Conservation (phyloP, 2,329 filamentous ascomycete genomes). For the Pseudogymnoascus sp. region DNA sequence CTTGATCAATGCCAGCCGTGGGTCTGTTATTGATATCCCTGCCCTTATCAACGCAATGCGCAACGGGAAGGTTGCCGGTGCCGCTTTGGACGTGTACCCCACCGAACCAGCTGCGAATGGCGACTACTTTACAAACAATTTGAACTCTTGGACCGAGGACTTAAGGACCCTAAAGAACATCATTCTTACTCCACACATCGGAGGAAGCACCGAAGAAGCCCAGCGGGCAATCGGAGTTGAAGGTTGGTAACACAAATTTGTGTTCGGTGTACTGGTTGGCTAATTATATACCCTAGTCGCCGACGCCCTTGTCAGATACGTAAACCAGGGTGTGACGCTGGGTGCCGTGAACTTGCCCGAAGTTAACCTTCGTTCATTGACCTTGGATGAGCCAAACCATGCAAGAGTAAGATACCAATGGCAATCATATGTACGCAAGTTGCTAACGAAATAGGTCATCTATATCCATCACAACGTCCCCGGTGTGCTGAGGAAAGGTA, state of each 20-base stretch:
- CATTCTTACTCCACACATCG: conserved; percentile 93
- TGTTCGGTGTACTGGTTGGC: conserved; percentile 7
- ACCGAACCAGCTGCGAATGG: conserved; percentile 90
- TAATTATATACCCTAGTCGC: conserved; percentile 46
- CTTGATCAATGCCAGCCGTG: conserved; percentile 91
- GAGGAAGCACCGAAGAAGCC: conserved; percentile 94
- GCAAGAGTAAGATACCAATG: conserved; percentile 52
- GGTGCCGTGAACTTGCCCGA: conserved; percentile 97
- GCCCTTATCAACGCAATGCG: conserved; percentile 84
- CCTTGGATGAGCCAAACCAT: conserved; percentile 79
- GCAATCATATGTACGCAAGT: conserved; percentile 7
- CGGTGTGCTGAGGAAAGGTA: conserved; percentile 80
- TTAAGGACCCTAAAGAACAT: conserved; percentile 81
- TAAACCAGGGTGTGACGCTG: conserved; percentile 87
- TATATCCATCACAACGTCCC: conserved; percentile 97
- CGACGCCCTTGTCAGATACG: conserved; percentile 82
- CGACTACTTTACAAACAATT: conserved; percentile 78
- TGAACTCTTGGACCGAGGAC: conserved; percentile 82
- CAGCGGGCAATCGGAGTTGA: conserved; percentile 94
- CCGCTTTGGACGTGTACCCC: conserved; percentile 93
- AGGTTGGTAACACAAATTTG: conserved; percentile 34
- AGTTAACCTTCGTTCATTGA: conserved; percentile 80
- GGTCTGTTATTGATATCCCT: conserved; percentile 88
- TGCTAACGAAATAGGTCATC: conserved; percentile 51
- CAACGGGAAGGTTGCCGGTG: conserved; percentile 78